These are phyloP conservation scores for Neurospora sp. DNA, from an alignment of 495 filamentous ascomycete species.

Conservation along the genomic window DNA sequence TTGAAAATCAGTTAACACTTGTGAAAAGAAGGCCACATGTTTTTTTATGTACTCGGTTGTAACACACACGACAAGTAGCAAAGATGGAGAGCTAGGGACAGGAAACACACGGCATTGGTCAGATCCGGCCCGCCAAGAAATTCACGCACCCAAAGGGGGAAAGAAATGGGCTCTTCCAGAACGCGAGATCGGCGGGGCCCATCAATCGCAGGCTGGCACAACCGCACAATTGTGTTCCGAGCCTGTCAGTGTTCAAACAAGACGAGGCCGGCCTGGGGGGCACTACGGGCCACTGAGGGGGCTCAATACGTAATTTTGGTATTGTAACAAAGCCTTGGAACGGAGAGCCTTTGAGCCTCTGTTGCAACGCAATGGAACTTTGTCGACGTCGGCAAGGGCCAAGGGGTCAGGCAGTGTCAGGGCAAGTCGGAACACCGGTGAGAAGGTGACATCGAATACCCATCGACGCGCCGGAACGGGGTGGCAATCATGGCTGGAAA, in stretches of 20 bases:
- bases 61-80: background rate
- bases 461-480: background rate
- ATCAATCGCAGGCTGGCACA: background rate
- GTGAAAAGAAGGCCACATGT: background rate
- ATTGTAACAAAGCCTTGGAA: background rate
- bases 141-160: background rate
- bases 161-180: conserved; percentile 16
- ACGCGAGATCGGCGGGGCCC: conserved; percentile 5
- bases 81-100: background rate
- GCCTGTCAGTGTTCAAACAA: background rate
- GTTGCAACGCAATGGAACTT: background rate
- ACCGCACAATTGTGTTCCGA: background rate
- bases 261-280: background rate
- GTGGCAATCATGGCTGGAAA: background rate
- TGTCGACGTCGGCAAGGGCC: background rate
- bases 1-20: background rate
- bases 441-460: background rate
- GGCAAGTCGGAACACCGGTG: background rate
- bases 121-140: background rate
- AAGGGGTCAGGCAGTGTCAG: background rate
- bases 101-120: background rate
- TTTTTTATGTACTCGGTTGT: background rate
- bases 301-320: background rate
- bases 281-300: too few relatives aligned
- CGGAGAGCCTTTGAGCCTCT: background rate